A percentile compares a stretch with the other conserved stretches of the same genome.
These are phyloP conservation scores for Lachnellula subtilissima DNA, from an alignment of 2,329 filamentous ascomycete species.

Conservation along the genomic window DNA sequence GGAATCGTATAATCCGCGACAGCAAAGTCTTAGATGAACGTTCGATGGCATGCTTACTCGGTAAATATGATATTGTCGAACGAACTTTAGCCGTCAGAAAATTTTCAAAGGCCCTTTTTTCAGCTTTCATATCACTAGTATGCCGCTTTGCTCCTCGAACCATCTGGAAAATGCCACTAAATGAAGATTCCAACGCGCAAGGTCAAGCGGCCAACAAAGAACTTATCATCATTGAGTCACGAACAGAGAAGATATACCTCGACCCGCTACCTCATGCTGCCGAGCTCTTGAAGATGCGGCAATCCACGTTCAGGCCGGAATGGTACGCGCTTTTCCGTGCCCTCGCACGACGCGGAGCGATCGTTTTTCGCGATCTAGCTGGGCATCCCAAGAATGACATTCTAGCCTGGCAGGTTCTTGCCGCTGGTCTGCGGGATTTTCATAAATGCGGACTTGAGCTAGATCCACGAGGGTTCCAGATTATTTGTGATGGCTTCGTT, in stretches of 20 bases:
- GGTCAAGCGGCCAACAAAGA: not conserved
- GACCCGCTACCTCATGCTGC: conserved; percentile 14
- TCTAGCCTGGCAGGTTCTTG: conserved; percentile 24
- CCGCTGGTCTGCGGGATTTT: conserved; percentile 22
- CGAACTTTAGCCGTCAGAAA: conserved; percentile 16
- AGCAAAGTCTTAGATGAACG: conserved; percentile 28
- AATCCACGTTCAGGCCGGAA: conserved; percentile 28
- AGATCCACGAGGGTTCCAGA: conserved; percentile 25
- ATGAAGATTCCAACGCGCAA: not conserved
- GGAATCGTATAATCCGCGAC: conserved; percentile 46
- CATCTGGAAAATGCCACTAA: not conserved
- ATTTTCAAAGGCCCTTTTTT: conserved; percentile 36
- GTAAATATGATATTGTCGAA: not conserved
- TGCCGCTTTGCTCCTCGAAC: conserved; percentile 36
- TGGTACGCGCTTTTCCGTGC: conserved; percentile 41
- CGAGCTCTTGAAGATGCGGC: conserved; percentile 17
- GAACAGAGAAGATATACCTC: not conserved
- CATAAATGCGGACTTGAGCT: conserved; percentile 25
- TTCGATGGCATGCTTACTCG: conserved; percentile 14
- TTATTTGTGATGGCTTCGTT: conserved; percentile 23
- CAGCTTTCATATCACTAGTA: conserved; percentile 49
- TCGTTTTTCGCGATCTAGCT: conserved; percentile 15
- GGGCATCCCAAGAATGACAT: conserved; percentile 21
- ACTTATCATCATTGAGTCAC: not conserved
- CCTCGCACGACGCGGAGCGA: conserved; percentile 31